Evolutionary conservation across 2,329 filamentous ascomycete genomes (phyloP), one percentile per base, ranked within the genome.

Genomic region (Pseudodiploospora longispora): DNA sequence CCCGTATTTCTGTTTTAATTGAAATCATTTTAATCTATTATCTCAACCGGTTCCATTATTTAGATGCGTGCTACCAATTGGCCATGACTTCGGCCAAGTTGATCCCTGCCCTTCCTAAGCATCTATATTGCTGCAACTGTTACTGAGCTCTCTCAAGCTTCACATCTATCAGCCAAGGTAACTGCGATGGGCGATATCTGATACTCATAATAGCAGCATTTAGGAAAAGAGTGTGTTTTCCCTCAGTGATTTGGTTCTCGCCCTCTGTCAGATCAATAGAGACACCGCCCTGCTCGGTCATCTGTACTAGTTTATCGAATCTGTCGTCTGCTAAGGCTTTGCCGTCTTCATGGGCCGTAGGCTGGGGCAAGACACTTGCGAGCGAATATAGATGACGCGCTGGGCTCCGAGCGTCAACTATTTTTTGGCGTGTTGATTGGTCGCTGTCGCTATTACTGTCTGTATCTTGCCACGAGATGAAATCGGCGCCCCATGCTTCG

Each of bases 191-290:
- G n/a, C 55, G 46, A 12, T 70, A 66, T 6, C 59, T 47, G 3
- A 63, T 53, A 4, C 71, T 65, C 59, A 76, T 64, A 28, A 81
- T 71, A 0, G 79, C 65, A 1, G 76, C 77, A 55, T 82, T 83
- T 7, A 83, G 63, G 53, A 82, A 80, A 6, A 82, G 55, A 0
- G 78, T 82, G 50, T 79, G 68, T 36, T 62, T 56, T 0, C 71
- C 71, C 6, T 37, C 40, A 30, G 59, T 38, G 1, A 71, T n/a
- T 2, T 51, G 53, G 27, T 55, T 48, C n/a, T 53, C 46, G 27
- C 66, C 61, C 3, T 58, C 52, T 0, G 57, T 56, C 41, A 69
- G 60, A 32, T 72, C 74, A 3, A 71, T 60, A 10, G 56, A 45
- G 10, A 57, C 58, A 36, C 55, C 67, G 10, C 60, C 53, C 36